Base-by-base conservation (phyloP, 2,329 filamentous ascomycete species). In the Aureobasidium sp. region DNA sequence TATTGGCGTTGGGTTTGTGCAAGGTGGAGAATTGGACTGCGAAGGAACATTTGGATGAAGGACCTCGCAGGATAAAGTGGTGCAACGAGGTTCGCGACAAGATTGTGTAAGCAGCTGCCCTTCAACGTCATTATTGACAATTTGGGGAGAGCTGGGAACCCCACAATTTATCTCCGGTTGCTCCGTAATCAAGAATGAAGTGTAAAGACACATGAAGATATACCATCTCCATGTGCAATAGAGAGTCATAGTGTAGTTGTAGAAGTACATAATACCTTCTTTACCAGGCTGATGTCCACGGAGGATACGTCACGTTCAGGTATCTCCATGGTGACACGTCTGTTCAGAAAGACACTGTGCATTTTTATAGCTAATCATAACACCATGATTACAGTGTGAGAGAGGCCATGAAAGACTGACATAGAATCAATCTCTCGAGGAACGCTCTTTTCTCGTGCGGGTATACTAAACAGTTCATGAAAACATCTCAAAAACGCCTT, bases 21-120 rank as follows among this genome's bases (percentile, higher is more conserved):
- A 37, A 58, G 44, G 24, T 59, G 50, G 48, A 49, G 31, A 49
- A 64, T 40, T n/a, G 62, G 57, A 40, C 27, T 64, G 31, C 31
- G 44, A 19, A 49, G 15, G 45, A 60, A 60, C 57, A 60, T 60
- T 33, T 42, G 45, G 22, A 60, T n/a, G n/a, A 7, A 22, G 11
- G 27, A 29, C 27, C 27, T 29, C 31, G 31, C 9, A 17, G 29
- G n/a, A 35, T 29, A 44, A n/a, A 45, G 40, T 39, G 53, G 40
- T 57, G 45, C 29, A 27, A 39, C n/a, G 15, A 17, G 22, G 24
- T 44, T 17, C 7, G 33, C 35, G 40, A 42, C 9, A 33, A 33
- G 53, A 57, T 57, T 44, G 39, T 45, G 53, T 57, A 57, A 57
- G 53, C 53, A 57, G 31, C 31, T 19, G 27, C n/a, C 6, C 14